A percentile compares a stretch with the other conserved stretches of the same genome.
phyloP scores from a whole-genome alignment of 192 early-diverging fungal genomes.

The Blastocladiella britannica region DNA sequence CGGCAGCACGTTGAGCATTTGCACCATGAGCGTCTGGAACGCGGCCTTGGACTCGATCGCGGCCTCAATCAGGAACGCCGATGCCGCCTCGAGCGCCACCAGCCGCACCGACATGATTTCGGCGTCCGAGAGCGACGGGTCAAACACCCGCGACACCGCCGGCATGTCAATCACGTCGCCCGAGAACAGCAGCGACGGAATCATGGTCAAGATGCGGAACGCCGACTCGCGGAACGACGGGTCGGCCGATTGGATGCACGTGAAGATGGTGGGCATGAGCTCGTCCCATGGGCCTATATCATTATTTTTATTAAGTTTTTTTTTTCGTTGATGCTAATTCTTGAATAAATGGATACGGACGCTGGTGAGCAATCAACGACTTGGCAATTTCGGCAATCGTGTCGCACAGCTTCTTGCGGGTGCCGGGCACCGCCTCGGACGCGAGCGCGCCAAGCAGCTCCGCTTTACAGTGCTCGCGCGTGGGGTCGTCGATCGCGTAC shows the following conservation, averaged over 20 bases:
- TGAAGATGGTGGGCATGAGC: constrained; percentile 55
- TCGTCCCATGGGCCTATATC: constrained; percentile 60
- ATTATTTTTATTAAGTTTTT: no score
- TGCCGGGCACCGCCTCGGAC: constrained; percentile 44
- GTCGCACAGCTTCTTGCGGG: constrained; percentile 85
- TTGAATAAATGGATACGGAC: constrained; percentile 18
- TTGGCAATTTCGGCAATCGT: constrained; percentile 75
- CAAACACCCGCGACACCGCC: constrained; percentile 29
- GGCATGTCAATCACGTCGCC: not conserved
- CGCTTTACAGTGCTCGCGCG: constrained; percentile 44
- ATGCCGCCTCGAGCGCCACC: constrained; percentile 51
- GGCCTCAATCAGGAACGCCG: constrained; percentile 53
- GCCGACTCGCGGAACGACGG: constrained; percentile 64
- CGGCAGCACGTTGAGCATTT: constrained; percentile 61
- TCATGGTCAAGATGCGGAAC: constrained; percentile 71
- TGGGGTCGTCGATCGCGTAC: constrained; percentile 40
- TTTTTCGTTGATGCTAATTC: no score
- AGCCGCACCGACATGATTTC: constrained; percentile 44
- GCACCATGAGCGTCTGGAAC: constrained; percentile 48
- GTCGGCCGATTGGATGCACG: constrained; percentile 54
- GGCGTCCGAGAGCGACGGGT: constrained; percentile 44
- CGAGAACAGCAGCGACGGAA: constrained; percentile 47
- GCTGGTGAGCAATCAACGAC: constrained; percentile 22
- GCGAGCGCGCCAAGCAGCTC: constrained; percentile 60
- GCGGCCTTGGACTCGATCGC: constrained; percentile 23